phyloP scores from a whole-genome alignment of 2,329 filamentous ascomycete genomes.

The Gnomoniopsis smithogilvyi region DNA sequence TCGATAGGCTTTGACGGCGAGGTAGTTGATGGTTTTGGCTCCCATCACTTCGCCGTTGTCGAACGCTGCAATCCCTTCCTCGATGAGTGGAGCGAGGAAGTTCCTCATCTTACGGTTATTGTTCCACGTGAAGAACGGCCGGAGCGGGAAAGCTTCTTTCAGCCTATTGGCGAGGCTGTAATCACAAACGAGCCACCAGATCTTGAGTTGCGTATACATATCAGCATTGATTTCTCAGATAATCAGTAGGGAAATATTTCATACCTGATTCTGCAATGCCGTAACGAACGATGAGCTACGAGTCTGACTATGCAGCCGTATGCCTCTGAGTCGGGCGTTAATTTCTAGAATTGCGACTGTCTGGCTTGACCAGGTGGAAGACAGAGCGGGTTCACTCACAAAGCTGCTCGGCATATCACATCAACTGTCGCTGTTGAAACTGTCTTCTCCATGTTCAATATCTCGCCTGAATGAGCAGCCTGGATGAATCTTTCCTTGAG shows the following conservation, averaged over 20 bases:
- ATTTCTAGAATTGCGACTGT: neutral
- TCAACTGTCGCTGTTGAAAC: slow-evolving; percentile 10
- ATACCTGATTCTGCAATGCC: neutral
- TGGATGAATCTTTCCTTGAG: slow-evolving; percentile 6
- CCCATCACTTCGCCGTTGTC: slow-evolving; percentile 7
- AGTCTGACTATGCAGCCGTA: slow-evolving; percentile 1
- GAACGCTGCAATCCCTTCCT: slow-evolving; percentile 23
- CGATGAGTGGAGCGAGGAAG: slow-evolving; percentile 25
- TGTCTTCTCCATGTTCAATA: slow-evolving; percentile 9
- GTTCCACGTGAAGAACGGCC: slow-evolving; percentile 23
- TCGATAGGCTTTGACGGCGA: slow-evolving; percentile 26
- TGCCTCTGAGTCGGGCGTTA: neutral
- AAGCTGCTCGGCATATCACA: slow-evolving; percentile 26
- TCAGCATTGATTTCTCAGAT: neutral
- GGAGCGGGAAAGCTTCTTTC: slow-evolving; percentile 18
- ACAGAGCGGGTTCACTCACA: slow-evolving; percentile 21
- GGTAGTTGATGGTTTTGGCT: slow-evolving; percentile 27
- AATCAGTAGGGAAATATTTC: neutral
- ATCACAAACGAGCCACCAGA: slow-evolving; percentile 17
- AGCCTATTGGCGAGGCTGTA: neutral
- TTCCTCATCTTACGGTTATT: slow-evolving; percentile 27
- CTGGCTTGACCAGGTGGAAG: no score
- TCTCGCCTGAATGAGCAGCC: neutral
- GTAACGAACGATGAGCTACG: neutral
- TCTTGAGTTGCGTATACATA: neutral